Evolutionary conservation across 2,329 filamentous ascomycete species (phyloP), one percentile per base, ranked within the genome.

Genomic region (Colletotrichum coccodes): DNA sequence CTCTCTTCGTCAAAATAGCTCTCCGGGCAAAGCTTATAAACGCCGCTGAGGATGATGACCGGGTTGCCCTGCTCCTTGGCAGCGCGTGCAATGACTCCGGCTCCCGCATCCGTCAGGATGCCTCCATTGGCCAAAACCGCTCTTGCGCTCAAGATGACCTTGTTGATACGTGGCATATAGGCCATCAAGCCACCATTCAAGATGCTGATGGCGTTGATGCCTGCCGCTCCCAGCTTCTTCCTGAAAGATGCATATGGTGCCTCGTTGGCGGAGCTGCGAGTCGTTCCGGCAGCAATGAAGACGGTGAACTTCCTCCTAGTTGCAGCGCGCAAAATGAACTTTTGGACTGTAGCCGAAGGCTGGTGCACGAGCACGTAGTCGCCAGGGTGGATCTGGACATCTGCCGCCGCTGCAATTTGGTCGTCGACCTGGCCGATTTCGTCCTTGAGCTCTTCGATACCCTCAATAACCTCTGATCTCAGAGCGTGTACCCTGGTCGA

Each of bases 381-480:
- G 76, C 95, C 94, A 1, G 94, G 93, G 77, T 97, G 94, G 72
- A 99, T 97, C 79, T 98, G 93, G 54, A 97, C 93, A 71, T 97
- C 92, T 3, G 95, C 93, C 72, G 94, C 92, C 26, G 90, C 90
- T 2, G 95, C 93, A 74, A 99, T 97, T 80, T 97, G 94, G 76
- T 97, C 94, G 77, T 98, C 96, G 8, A 94, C 94, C 77, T 95
- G 92, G 72, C 92, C 92, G 64, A 99, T 91, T 81, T 99, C 96
- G 76, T 99, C 96, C 79, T 97, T 93, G 69, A 99, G 94, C 79
- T 99, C 96, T 75, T 94, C 91, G 75, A 99, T 98, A 47, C 95
- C 96, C 74, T 96, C 93, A 72, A 98, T 91, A 30, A 98, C 92
- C 80, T 98, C 96, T 16, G 94, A 94, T 70, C 94, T 92, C 67